These are phyloP conservation scores for Malassezia yamatoensis DNA, from an alignment of 1,284 basidiomycete species.

Conservation along the genomic window DNA sequence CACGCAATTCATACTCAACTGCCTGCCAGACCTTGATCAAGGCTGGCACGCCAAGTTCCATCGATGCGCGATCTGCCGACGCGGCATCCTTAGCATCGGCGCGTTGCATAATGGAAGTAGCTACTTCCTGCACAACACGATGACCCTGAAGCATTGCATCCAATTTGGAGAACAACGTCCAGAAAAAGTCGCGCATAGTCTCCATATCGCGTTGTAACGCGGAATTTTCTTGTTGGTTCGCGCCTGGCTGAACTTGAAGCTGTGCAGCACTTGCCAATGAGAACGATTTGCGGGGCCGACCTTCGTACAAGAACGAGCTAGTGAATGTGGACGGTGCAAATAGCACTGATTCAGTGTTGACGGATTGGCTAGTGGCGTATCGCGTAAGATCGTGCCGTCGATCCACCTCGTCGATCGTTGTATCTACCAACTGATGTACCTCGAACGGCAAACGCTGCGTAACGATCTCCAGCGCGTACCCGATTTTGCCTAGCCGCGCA, in stretches of 20 bases:
- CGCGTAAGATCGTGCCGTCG: constrained; percentile 31
- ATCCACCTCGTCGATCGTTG: constrained; percentile 78
- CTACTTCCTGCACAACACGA: constrained; percentile 78
- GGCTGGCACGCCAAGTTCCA: constrained; percentile 19
- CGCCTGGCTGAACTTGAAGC: constrained; percentile 13
- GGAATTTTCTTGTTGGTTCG: constrained; percentile 23
- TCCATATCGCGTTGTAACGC: constrained; percentile 38
- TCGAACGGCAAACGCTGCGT: constrained; percentile 74
- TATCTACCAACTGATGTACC: constrained; percentile 73
- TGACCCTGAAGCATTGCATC: constrained; percentile 90
- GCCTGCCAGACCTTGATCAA: constrained; percentile 83
- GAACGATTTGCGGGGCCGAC: constrained; percentile 23
- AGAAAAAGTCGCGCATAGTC: constrained; percentile 70
- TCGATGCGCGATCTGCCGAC: constrained; percentile 8
- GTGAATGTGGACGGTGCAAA: constrained; percentile 30
- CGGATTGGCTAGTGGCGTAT: constrained; percentile 57
- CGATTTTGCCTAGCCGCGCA: constrained; percentile 77
- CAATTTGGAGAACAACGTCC: constrained; percentile 93
- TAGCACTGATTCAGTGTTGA: constrained; percentile 57
- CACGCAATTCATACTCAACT: constrained; percentile 70
- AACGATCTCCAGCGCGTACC: constrained; percentile 71
- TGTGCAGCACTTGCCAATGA: constrained; percentile 12
- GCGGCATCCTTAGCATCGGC: constrained; percentile 22
- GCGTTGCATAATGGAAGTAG: constrained; percentile 26
- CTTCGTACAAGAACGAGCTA: constrained; percentile 4